Percentiles rank a stretch among this genome's conserved stretches.
Conservation (phyloP, 2,329 filamentous ascomycete species). For the Alternaria triticina region DNA sequence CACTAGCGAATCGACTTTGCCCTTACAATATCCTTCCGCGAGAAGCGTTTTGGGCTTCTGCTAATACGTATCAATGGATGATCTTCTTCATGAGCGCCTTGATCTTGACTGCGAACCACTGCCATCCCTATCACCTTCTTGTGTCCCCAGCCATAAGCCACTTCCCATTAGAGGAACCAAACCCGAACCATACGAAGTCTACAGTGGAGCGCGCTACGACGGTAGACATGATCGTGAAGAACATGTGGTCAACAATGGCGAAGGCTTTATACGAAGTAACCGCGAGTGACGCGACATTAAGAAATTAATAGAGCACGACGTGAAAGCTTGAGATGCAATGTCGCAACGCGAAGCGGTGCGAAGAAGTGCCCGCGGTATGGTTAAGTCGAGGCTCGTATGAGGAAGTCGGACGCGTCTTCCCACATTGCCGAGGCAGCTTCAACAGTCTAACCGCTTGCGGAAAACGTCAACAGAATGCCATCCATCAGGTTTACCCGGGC, state of each 20-base stretch:
- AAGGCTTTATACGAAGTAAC: background rate
- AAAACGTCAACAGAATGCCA: background rate
- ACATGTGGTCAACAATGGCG: background rate
- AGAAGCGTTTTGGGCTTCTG: background rate
- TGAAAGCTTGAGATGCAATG: background rate
- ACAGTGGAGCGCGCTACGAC: background rate
- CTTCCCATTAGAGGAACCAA: rapidly evolving
- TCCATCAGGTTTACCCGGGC: background rate
- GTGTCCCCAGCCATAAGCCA: background rate
- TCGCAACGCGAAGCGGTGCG: background rate
- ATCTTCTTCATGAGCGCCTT: background rate
- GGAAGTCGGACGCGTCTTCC: background rate
- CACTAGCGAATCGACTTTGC: background rate
- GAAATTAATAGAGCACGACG: background rate
- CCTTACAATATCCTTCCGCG: background rate
- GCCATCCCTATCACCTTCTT: background rate
- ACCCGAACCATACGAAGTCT: background rate
- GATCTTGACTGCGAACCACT: background rate
- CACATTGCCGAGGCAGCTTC: background rate
- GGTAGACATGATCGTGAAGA: background rate
- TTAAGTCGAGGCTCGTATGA: background rate
- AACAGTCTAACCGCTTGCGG: background rate
- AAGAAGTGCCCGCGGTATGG: background rate
- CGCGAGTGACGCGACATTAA: background rate
- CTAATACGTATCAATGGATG: background rate